Evolutionary conservation across 139 green algal species (phyloP).

Genomic region (Chlorella sp.): DNA sequence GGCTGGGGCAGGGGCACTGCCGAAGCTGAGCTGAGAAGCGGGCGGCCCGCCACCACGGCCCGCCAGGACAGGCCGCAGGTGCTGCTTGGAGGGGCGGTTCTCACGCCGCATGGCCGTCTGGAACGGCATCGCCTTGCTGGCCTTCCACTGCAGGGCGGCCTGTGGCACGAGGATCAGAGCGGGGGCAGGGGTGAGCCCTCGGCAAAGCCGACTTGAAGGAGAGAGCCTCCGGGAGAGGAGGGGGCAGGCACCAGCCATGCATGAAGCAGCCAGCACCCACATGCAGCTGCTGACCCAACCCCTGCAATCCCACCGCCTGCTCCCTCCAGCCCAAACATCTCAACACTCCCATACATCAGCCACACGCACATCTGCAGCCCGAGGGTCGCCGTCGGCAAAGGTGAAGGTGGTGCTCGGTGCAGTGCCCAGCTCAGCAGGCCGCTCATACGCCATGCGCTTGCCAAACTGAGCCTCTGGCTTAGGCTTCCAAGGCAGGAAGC

Average conservation of each 20-base stretch:
- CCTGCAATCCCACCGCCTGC: too few species aligned
- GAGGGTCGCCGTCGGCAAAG: background rate
- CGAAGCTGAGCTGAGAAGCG: too few species aligned
- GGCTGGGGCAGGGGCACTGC: background rate
- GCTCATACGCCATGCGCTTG: constrained; percentile 6
- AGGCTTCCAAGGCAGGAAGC: background rate
- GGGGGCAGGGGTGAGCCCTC: background rate
- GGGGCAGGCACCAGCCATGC: background rate
- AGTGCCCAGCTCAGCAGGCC: background rate
- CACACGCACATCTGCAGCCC: constrained; percentile 5
- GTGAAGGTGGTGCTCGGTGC: too few species aligned
- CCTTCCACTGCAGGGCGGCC: background rate
- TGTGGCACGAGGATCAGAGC: background rate
- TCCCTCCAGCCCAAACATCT: background rate
- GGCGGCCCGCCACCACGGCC: too few species aligned
- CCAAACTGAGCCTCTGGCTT: background rate
- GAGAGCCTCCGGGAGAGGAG: background rate
- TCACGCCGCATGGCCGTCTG: background rate
- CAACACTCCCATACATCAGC: too few species aligned
- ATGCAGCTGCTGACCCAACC: too few species aligned
- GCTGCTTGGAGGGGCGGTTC: constrained; percentile 19
- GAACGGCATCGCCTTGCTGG: background rate
- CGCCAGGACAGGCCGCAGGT: too few species aligned
- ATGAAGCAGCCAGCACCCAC: too few species aligned
- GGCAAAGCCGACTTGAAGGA: background rate